A percentile compares a stretch with the other conserved stretches of the same genome.
Conservation (phyloP, 1,139 yeast species). For the Kurtzmaniella quercitrusa region DNA sequence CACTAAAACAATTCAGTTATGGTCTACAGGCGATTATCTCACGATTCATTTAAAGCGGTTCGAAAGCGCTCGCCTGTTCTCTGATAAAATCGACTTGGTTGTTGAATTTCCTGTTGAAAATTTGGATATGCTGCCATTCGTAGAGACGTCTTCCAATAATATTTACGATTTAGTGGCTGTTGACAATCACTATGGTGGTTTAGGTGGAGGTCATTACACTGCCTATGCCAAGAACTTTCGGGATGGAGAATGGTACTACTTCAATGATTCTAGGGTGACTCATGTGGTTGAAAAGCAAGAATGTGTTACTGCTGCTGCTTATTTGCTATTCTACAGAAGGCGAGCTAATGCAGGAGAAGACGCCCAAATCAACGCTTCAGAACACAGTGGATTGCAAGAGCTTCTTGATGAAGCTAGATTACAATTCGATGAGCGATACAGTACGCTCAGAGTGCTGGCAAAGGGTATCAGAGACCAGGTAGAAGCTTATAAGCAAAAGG, state of each 20-base stretch:
- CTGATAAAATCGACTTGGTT: slow-evolving; percentile 83
- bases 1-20: slow-evolving; percentile 82
- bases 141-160: slow-evolving; percentile 33
- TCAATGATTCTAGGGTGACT: slow-evolving; percentile 78
- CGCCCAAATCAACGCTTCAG: not conserved
- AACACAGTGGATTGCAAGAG: slow-evolving; percentile 17
- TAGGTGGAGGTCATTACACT: slow-evolving; percentile 98
- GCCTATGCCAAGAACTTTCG: slow-evolving; percentile 79
- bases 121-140: slow-evolving; percentile 62
- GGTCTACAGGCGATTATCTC: slow-evolving; percentile 88
- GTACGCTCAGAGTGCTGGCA: slow-evolving; percentile 12
- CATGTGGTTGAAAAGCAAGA: slow-evolving; percentile 54
- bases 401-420: slow-evolving; percentile 22
- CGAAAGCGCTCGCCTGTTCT: slow-evolving; percentile 76
- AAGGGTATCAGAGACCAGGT: slow-evolving; percentile 15
- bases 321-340: slow-evolving; percentile 76
- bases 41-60: slow-evolving; percentile 89
- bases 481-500: slow-evolving; percentile 8
- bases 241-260: slow-evolving; percentile 83
- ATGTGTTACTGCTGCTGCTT: slow-evolving; percentile 78
- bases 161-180: slow-evolving; percentile 88
- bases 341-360: slow-evolving; percentile 22
- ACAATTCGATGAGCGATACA: slow-evolving; percentile 13
- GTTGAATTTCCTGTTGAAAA: slow-evolving; percentile 88
- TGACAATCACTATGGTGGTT: slow-evolving; percentile 92